Conservation (phyloP, 2,329 filamentous ascomycete genomes). For the Fusarium marasasianum region DNA sequence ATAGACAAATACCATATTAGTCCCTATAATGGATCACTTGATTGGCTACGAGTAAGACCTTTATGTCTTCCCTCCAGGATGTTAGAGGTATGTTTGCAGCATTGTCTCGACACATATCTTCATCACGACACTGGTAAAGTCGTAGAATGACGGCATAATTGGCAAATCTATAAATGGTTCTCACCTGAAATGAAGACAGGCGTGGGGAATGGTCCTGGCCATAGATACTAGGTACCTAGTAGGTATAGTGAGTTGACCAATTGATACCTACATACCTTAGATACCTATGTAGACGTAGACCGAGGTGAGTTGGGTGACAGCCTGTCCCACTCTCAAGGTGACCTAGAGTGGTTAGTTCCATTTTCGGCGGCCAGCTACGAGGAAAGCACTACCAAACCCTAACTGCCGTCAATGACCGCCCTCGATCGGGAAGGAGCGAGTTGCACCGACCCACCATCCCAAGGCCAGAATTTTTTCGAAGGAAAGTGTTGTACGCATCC, state of each 20-base stretch:
- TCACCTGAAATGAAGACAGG: neutral
- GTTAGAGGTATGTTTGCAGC: neutral
- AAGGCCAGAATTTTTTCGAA: conserved; percentile 45
- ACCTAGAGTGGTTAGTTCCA: neutral
- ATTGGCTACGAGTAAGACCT: neutral
- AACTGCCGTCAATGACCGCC: conserved; percentile 8
- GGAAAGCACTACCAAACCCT: neutral
- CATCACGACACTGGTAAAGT: neutral
- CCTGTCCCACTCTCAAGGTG: neutral
- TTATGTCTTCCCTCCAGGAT: neutral
- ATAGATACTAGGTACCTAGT: neutral
- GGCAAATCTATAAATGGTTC: neutral
- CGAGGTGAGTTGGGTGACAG: conserved; percentile 13
- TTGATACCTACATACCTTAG: neutral
- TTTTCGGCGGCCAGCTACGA: neutral
- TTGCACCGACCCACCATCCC: conserved; percentile 17
- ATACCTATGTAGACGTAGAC: neutral
- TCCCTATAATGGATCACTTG: neutral
- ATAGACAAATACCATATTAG: conserved; percentile 32
- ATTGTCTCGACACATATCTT: neutral
- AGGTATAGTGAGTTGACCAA: neutral
- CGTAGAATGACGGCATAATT: neutral
- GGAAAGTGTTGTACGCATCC: conserved; percentile 43
- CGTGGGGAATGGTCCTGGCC: neutral
- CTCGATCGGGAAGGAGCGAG: neutral